Base-by-base conservation (phyloP, 495 filamentous ascomycete species). In the Aspergillus funiculosus region DNA sequence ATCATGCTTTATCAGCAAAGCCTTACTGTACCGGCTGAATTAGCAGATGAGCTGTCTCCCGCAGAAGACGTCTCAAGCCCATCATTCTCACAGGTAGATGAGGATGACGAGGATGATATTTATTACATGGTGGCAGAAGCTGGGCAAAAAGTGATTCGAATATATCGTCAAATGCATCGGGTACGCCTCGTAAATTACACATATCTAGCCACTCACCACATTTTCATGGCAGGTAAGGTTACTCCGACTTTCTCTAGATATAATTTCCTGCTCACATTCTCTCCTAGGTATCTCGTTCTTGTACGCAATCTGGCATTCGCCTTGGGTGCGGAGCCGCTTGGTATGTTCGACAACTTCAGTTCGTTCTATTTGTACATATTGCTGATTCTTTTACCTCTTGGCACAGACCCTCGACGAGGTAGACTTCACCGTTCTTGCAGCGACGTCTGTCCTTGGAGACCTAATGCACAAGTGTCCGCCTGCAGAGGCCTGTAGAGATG, bases 221-320 rank as follows among this genome's bases (percentile, higher is more conserved):
- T 96, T 13, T 97, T 97, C 64, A 95, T 95, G 86, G 90, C 91
- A 13, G 91, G 82, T 81, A 72, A 57, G 67, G 53, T 14, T 21
- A 14, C 15, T 15, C 27, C 8, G 4, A 5, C 17, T 3, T 37
- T 20, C 9, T 9, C 27, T 44, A 21, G 45, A 44, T 48, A 20
- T 20, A 32, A 47, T 13, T 30, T 13, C 3, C 27, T 36, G 30
- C 43, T 64, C 24, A 64, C 28, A 11, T 15, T 25, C 10, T 34
- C 8, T n/a, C n/a, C 44, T 47, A 83, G 80, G 90, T 15, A 95
- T 96, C 39, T 92, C 91, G 4, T 97, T 95, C 61, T 77, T 97
- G 4, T 97, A 95, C 60, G 89, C 92, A 11, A 91, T 97, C 31
- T 97, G 91, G 91, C 92, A 97, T 60, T 95, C 91, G 6, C 80